Evolutionary conservation across 2,329 filamentous ascomycete species (phyloP).

Genomic region (Xylaria sp.): DNA sequence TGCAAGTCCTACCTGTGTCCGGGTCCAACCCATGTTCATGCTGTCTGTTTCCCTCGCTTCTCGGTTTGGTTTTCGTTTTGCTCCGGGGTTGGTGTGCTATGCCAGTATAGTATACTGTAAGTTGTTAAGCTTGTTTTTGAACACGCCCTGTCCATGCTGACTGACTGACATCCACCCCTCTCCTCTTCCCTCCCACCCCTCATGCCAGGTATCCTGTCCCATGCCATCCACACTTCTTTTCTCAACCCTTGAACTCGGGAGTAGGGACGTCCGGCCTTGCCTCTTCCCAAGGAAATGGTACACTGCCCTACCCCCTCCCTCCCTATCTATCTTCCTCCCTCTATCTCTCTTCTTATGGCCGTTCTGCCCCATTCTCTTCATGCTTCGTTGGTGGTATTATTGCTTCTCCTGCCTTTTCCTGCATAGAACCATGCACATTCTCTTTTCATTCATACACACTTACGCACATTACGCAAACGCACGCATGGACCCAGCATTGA

Average conservation of each 20-base stretch:
- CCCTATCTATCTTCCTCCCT: not conserved
- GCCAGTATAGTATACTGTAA: not conserved
- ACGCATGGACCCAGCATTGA: slow-evolving; percentile 13
- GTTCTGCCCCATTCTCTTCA: not conserved
- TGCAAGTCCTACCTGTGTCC: slow-evolving; percentile 3
- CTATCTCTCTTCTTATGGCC: not conserved
- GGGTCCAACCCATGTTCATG: slow-evolving; percentile 1
- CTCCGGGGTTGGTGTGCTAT: not conserved
- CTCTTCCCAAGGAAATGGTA: slow-evolving; percentile 20
- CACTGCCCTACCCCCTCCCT: slow-evolving; percentile 7
- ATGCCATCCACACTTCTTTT: not conserved
- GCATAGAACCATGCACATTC: not conserved
- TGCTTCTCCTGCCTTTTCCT: not conserved
- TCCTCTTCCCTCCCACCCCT: not conserved
- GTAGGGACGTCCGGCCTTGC: not conserved
- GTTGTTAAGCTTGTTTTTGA: not conserved
- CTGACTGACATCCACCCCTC: not conserved
- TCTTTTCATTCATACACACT: not conserved
- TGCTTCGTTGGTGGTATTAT: not conserved
- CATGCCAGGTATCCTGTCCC: no score
- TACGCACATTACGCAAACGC: not conserved
- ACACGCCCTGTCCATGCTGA: slow-evolving; percentile 15
- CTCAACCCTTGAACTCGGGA: slow-evolving; percentile 3
- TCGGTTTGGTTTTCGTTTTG: not conserved
- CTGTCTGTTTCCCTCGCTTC: not conserved